Conservation (phyloP, 208 protist species). For the Cochliopodium minus region DNA sequence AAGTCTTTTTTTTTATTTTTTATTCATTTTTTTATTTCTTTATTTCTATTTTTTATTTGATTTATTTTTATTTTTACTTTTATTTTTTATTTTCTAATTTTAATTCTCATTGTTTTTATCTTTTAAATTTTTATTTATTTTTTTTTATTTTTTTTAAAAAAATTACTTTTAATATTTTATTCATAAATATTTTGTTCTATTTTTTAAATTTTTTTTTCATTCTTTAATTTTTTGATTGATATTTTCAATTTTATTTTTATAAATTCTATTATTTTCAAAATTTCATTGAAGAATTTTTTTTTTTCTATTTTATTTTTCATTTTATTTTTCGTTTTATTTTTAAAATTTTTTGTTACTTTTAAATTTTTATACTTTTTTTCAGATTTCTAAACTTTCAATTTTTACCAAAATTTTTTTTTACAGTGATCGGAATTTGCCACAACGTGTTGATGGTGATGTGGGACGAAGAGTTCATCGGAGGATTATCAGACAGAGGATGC, state of each 20-base stretch:
- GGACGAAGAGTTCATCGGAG: too few species aligned
- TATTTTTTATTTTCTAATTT: slow-evolving; percentile 9
- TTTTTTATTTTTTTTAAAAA: slow-evolving; percentile 6
- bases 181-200: background rate
- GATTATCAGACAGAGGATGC: too few species aligned
- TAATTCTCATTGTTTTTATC: slow-evolving; percentile 5
- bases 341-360: background rate
- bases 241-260: slow-evolving; percentile 4
- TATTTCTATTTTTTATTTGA: slow-evolving; percentile 1
- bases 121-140: slow-evolving; percentile 4
- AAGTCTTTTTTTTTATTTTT: too few species aligned
- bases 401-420: background rate
- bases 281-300: slow-evolving; percentile 2
- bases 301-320: slow-evolving; percentile 2
- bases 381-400: background rate
- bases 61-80: slow-evolving; percentile 2
- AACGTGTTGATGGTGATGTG: too few species aligned
- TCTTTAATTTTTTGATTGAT: slow-evolving; percentile 2
- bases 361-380: background rate
- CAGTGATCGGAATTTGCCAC: too few species aligned
- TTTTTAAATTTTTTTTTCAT: slow-evolving; percentile 7
- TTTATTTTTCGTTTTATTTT: background rate
- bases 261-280: slow-evolving; percentile 2
- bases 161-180: slow-evolving; percentile 7
- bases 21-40: slow-evolving; percentile 6